Evolutionary conservation across 2,329 filamentous ascomycete genomes (phyloP), one percentile per base, ranked within the genome.

Genomic region (Ceratocystis cubensis): DNA sequence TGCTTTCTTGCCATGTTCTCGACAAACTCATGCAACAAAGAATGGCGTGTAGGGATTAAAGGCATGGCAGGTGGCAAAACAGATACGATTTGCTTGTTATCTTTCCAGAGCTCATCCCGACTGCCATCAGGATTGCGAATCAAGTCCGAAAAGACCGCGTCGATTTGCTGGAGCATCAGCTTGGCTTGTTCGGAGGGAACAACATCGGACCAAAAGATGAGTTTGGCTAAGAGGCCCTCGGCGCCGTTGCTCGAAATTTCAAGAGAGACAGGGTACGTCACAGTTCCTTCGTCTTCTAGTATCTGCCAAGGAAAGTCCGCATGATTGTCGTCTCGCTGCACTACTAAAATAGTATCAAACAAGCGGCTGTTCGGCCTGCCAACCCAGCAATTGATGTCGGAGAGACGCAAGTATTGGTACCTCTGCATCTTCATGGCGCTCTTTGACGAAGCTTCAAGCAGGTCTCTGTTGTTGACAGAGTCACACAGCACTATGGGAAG

Each of bases 271-370:
- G 87, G 79, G 73, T 93, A 96, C 71, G 95, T 89, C 1, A 89
- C 84, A 1, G 80, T 83, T 5, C 88, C 87, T 63, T 83, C 78
- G 67, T 96, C 91, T 17, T 84, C 77, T 0, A 83, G 69, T 0
- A 88, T 69, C 5, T 77, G 77, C 87, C 89, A 95, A 0, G 79
- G 76, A 25, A 59, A 59, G 28, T n/a, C 30, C 7, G 25, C 56
- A 37, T 30, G n/a, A 17, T n/a, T n/a, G 15, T 59, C 56, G 56
- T 59, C 56, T 2, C 72, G 53, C 72, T 96, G 92, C 72, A 91
- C 93, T 0, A 90, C 88, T 68, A 96, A 84, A 1, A 96, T 79
- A 0, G 91, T 93, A 72, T 96, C 91, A 70, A 96, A 96, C 0
- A 94, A 78, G 0, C 81, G 77, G 5, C 83, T 80, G 28, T 87